Evolutionary conservation across 1,284 basidiomycete species (phyloP).

Genomic region (Moesziomyces sp.): DNA sequence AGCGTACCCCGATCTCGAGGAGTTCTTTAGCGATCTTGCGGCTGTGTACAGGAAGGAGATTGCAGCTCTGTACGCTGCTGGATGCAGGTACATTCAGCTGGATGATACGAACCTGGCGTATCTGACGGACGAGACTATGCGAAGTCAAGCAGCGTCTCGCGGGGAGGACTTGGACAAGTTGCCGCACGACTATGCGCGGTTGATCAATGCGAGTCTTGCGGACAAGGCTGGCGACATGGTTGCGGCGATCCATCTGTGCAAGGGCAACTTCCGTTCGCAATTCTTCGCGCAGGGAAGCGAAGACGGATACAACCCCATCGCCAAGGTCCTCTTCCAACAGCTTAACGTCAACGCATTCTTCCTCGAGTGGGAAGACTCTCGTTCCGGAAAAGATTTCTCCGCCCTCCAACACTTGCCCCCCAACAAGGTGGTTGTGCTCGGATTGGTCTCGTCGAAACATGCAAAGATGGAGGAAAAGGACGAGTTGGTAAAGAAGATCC

Average conservation of each 20-base stretch:
- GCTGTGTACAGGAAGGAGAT: slow-evolving; percentile 79
- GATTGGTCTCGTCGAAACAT: slow-evolving; percentile 79
- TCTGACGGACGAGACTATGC: slow-evolving; percentile 58
- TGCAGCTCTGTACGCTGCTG: slow-evolving; percentile 76
- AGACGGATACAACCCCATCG: slow-evolving; percentile 80
- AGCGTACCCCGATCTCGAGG: slow-evolving; percentile 76
- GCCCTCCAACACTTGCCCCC: slow-evolving; percentile 72
- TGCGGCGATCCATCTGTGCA: slow-evolving; percentile 79
- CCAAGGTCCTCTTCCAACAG: slow-evolving; percentile 75
- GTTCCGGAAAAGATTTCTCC: slow-evolving; percentile 74
- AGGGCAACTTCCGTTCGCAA: slow-evolving; percentile 76
- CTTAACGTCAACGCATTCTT: slow-evolving; percentile 82
- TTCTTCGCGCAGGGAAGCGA: slow-evolving; percentile 71
- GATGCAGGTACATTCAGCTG: slow-evolving; percentile 79
- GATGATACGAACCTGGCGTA: slow-evolving; percentile 70
- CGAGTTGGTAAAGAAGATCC: slow-evolving; percentile 74
- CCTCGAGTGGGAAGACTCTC: slow-evolving; percentile 79
- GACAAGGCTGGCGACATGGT: slow-evolving; percentile 76
- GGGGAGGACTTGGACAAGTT: slow-evolving; percentile 51
- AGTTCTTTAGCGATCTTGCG: slow-evolving; percentile 79
- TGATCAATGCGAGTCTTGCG: slow-evolving; percentile 72
- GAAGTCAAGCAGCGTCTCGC: slow-evolving; percentile 20
- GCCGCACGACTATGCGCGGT: slow-evolving; percentile 42
- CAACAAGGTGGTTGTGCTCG: slow-evolving; percentile 78
- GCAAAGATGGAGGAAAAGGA: slow-evolving; percentile 75